Base-by-base conservation (phyloP, 768 basidiomycete species). In the Phaeotremella skinneri region DNA sequence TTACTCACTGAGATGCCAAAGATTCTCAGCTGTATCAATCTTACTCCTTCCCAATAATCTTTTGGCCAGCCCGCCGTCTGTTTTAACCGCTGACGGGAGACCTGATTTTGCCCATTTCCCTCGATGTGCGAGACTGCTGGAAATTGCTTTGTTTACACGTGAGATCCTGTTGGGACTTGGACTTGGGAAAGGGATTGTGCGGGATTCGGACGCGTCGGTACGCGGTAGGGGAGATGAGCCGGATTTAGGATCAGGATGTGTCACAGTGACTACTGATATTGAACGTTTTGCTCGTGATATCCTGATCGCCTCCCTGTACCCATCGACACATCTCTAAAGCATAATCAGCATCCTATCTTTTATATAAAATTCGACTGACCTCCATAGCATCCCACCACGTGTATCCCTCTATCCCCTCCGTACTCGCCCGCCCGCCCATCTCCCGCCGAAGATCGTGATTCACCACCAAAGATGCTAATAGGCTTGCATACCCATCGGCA, bases 361-460 rank as follows among this genome's bases (percentile, higher is more conserved):
- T 2, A 41, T 23, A 43, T 26, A 49, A 49, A 16, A 9, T 3
- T 34, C 5, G 21, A 66, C 70, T 51, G 52, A 78, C 75, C 65
- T 78, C 77, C 73, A 76, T 76, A 0, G 74, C 74, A 61, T 70
- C 74, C 72, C 74, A 73, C 77, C 77, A 78, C 4, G 75, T 78
- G 30, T 66, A 72, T 23, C 76, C 74, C 48, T 67, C 59, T 25
- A 75, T 72, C 1, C 73, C 74, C 51, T 69, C 61, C 7, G 70
- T 72, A 29, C 62, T 61, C 0, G 70, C 77, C 23, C 27, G 56
- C 30, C 45, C 16, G 11, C 71, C 63, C 75, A 78, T 76, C 27
- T 60, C 50, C 27, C 32, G 51, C 47, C 71, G 39, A 45, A 51
- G 16, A 4, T 55, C 59, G 16, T 52, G 47, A 23, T 75, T 66